A percentile compares a stretch with the other conserved stretches of the same genome.
Conservation (phyloP, 2,329 filamentous ascomycete genomes). For the Trichophyton schoenleinii region DNA sequence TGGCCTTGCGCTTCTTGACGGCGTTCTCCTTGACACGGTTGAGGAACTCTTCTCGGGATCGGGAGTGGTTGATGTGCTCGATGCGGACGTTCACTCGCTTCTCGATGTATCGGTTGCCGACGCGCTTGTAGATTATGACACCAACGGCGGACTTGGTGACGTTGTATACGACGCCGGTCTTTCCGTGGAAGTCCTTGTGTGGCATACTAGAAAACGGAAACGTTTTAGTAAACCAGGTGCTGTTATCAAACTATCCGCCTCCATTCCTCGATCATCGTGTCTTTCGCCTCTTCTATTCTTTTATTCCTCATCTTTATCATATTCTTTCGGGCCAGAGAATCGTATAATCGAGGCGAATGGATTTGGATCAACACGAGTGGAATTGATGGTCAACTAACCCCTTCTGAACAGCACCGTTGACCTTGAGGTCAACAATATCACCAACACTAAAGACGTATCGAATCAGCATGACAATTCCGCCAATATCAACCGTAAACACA, state of each 20-base stretch:
- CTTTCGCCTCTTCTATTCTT: not conserved
- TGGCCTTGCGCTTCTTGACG: conserved; percentile 81
- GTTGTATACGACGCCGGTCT: conserved; percentile 98
- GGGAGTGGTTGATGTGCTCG: conserved; percentile 90
- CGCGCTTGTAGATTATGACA: conserved; percentile 99
- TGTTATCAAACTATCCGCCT: not conserved
- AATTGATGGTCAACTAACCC: conserved; percentile 50
- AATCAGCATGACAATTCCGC: not conserved
- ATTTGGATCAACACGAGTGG: not conserved
- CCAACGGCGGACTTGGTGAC: conserved; percentile 96
- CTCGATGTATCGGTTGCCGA: conserved; percentile 99
- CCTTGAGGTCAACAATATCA: conserved; percentile 97
- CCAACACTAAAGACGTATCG: conserved; percentile 54
- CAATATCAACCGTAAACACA: conserved; percentile 3
- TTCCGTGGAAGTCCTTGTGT: conserved; percentile 99
- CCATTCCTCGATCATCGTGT: too few relatives aligned
- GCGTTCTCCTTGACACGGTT: conserved; percentile 94
- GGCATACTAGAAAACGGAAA: conserved; percentile 56
- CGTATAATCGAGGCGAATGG: not conserved
- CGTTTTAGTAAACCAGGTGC: not conserved
- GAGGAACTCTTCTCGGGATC: conserved; percentile 94
- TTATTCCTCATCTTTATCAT: not conserved
- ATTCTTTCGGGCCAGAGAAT: not conserved
- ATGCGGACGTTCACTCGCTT: conserved; percentile 99
- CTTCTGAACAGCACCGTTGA: conserved; percentile 97